Base-by-base conservation (phyloP, 1,284 basidiomycete genomes). In the Ustilago curta region DNA sequence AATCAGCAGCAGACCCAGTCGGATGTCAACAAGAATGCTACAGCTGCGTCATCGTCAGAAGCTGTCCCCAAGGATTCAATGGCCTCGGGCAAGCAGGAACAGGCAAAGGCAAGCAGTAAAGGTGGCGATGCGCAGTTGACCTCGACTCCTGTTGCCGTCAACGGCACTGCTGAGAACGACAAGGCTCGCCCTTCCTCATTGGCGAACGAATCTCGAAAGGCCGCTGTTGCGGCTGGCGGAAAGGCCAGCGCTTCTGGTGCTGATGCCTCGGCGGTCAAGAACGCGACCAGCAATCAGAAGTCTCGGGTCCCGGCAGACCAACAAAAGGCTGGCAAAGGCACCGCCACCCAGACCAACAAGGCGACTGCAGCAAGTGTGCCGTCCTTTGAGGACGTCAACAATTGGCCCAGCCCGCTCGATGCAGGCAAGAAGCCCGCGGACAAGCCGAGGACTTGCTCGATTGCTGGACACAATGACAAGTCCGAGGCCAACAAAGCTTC, bases 371-470 rank as follows among this genome's bases (percentile, higher is more conserved):
- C 49, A 8, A 50, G 27, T 23, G 48, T 64, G 11, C 73, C 74
- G 9, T 43, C 74, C 1, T 64, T 72, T 21, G 67, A 73, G 40
- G 75, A 77, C 35, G 60, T 64, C 42, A 58, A 56, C 40, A 65
- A 65, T 23, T 78, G 76, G 76, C 76, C 71, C 8, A 75, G 55
- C 32, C 72, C 76, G 8, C 48, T 74, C 8, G 77, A 76, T 21
- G 77, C 73, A 3, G 74, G 69, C 29, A 72, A 72, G 55, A 71
- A 64, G 47, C 12, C 23, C 0, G 23, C 37, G 6, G 64, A 71
- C 25, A 64, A 65, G 40, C 29, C 50, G 5, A 73, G 43, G 16
- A 32, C 35, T 18, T 9, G 40, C 31, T n/a, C n/a, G n/a, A 39
- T 16, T 12, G 9, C 50, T 31, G 16, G 12, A 8, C 58, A 61